Percentiles rank a stretch among this genome's conserved stretches.
Conservation (phyloP, 2,329 filamentous ascomycete genomes). For the Alternaria gaisen region DNA sequence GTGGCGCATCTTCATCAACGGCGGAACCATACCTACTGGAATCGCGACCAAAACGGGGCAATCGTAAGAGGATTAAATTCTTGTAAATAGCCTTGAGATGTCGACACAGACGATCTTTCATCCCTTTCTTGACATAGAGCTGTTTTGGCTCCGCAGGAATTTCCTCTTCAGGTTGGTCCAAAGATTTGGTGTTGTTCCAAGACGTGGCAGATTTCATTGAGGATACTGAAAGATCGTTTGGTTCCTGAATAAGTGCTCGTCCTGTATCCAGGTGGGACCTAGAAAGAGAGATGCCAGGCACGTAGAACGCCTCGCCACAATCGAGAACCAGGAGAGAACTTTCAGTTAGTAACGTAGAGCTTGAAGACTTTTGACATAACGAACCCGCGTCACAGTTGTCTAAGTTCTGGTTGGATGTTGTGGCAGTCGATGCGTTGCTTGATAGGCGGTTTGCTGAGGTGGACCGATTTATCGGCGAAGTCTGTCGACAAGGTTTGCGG, state of each 20-base stretch:
- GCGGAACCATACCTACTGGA: not conserved
- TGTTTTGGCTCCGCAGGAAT: not conserved
- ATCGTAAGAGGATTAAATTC: not conserved
- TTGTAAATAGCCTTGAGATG: not conserved
- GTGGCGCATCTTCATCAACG: not conserved
- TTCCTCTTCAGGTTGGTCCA: not conserved
- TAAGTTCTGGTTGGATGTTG: not conserved
- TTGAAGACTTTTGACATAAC: not conserved
- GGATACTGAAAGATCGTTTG: not conserved
- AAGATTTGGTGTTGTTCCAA: not conserved
- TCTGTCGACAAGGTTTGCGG: not conserved
- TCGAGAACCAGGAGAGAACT: not conserved
- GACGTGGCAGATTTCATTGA: not conserved
- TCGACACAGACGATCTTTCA: not conserved
- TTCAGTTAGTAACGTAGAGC: not conserved
- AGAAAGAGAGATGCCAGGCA: not conserved
- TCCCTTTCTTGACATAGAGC: not conserved
- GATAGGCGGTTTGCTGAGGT: not conserved
- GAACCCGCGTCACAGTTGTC: not conserved
- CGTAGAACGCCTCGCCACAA: not conserved
- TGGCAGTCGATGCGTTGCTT: not conserved
- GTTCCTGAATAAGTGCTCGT: not conserved
- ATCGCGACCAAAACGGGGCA: no score
- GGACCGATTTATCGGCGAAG: not conserved
- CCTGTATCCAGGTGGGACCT: not conserved